These are phyloP conservation scores for Diplocarpon rosae DNA, from an alignment of 2,329 filamentous ascomycete genomes.

Conservation along the genomic window DNA sequence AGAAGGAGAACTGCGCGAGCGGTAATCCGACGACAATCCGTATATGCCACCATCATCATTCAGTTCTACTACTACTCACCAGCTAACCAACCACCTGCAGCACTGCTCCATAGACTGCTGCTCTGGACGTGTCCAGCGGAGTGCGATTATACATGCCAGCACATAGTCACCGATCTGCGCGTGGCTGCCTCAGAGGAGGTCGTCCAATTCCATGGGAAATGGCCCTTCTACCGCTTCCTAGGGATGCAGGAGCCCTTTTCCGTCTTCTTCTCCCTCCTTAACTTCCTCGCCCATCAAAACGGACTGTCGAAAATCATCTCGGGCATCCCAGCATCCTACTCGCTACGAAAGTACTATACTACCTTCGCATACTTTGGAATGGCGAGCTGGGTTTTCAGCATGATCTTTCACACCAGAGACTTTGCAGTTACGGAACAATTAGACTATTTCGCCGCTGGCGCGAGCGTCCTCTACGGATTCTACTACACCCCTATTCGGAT, in stretches of 20 bases:
- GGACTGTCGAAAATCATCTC: slow-evolving; percentile 63
- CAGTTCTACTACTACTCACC: background rate
- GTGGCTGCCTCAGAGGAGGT: slow-evolving; percentile 54
- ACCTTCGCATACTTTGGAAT: slow-evolving; percentile 71
- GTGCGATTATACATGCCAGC: slow-evolving; percentile 97
- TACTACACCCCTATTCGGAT: slow-evolving; percentile 77
- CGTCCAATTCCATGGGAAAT: slow-evolving; percentile 96
- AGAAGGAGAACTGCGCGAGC: slow-evolving; percentile 64
- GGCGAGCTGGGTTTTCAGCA: slow-evolving; percentile 75
- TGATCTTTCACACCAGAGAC: slow-evolving; percentile 87
- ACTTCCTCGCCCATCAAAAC: slow-evolving; percentile 73
- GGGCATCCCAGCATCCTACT: slow-evolving; percentile 60
- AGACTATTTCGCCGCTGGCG: slow-evolving; percentile 92
- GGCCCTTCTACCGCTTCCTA: slow-evolving; percentile 84
- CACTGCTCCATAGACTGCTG: slow-evolving; percentile 73
- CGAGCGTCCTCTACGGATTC: slow-evolving; percentile 79
- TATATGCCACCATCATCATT: slow-evolving; percentile 6
- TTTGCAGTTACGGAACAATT: slow-evolving; percentile 79
- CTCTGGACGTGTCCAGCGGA: slow-evolving; percentile 87
- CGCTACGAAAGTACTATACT: slow-evolving; percentile 71
- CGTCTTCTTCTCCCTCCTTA: slow-evolving; percentile 86
- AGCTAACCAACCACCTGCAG: slow-evolving; percentile 33
- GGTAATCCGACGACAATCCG: slow-evolving; percentile 36
- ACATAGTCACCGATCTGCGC: slow-evolving; percentile 70
- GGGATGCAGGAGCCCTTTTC: slow-evolving; percentile 93